Conservation (phyloP, 495 filamentous ascomycete genomes). For the Evernia prunastri region DNA sequence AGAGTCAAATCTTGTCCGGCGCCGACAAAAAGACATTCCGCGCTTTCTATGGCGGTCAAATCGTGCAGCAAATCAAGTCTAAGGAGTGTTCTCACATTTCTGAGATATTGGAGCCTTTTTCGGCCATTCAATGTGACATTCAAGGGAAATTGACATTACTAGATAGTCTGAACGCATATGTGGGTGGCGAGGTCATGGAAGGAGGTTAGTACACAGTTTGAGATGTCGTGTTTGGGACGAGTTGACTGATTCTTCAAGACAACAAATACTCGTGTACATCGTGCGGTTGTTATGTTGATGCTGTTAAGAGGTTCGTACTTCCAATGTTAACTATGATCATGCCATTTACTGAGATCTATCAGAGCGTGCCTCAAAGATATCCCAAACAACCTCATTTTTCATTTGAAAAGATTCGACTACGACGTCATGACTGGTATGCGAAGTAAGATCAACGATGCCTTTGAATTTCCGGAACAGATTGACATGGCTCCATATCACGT, state of each 20-base stretch:
- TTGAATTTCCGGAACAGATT: constrained; percentile 75
- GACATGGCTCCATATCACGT: constrained; percentile 91
- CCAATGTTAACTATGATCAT: background rate
- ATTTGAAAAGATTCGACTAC: constrained; percentile 94
- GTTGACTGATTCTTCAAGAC: constrained; percentile 44
- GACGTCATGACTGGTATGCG: constrained; percentile 76
- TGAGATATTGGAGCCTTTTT: constrained; percentile 82
- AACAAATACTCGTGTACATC: constrained; percentile 97
- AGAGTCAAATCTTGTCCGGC: constrained; percentile 64
- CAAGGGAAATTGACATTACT: constrained; percentile 80
- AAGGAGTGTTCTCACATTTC: constrained; percentile 94
- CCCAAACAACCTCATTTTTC: constrained; percentile 91
- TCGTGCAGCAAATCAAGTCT: constrained; percentile 91
- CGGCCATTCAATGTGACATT: constrained; percentile 94
- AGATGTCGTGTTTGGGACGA: constrained; percentile 12
- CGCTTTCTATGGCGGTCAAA: constrained; percentile 82
- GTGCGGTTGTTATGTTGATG: constrained; percentile 86
- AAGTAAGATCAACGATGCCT: constrained; percentile 93
- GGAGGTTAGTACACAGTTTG: constrained; percentile 52
- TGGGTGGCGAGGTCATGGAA: constrained; percentile 95
- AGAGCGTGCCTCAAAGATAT: constrained; percentile 88
- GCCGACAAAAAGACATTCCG: constrained; percentile 70
- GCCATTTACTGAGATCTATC: constrained; percentile 23
- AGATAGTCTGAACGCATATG: constrained; percentile 88
- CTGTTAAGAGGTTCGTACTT: constrained; percentile 67